Base-by-base conservation (phyloP, 192 early-diverging fungal genomes). In the Linderina pennispora region DNA sequence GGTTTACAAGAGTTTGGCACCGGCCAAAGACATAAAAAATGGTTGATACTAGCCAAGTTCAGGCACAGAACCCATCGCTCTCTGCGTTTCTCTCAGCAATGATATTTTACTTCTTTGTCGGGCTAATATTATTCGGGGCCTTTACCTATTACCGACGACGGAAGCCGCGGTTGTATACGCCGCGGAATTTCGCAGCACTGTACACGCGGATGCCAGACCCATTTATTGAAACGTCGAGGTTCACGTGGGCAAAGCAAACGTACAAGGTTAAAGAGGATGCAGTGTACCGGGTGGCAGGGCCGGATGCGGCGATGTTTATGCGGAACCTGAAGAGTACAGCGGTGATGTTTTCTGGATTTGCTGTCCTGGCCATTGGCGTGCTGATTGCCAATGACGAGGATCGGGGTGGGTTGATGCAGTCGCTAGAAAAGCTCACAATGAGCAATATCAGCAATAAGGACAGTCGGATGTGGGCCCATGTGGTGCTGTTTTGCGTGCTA, bases 251-350 rank as follows among this genome's bases (percentile, higher is more conserved):
- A 1, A 13, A 10, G 17, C 26, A 24, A 6, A 45, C 43, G 1
- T 45, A 17, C 9, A 45, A 21, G 17, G 43, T 45, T 13, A 31
- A 45, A 1, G 28, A 19, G 10, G 31, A 45, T 45, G 43, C 24
- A 15, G 25, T 45, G 11, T 33, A 20, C 28, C 46, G 23, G 4
- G 36, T 36, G 5, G 36, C 36, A 13, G 46, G 46, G 17, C 46
- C 46, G 23, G 46, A 48, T 17, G 46, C 46, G 17, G 46, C 46
- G 7, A 48, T 48, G 36, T 48, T 48, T 38, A 36, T 48, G 46
- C 46, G 23, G 11, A 48, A 36, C 23, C 36, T 48, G 16, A 34
- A 23, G 16, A 48, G 46, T 19, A 6, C 23, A 23, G 17, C 36
- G 16, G n/a, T 37, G 9, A 23, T 37, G 15, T 48, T 48, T n/a